Conservation (phyloP, 202 grass and related monocot genomes). For the Elaeis oleifera region DNA sequence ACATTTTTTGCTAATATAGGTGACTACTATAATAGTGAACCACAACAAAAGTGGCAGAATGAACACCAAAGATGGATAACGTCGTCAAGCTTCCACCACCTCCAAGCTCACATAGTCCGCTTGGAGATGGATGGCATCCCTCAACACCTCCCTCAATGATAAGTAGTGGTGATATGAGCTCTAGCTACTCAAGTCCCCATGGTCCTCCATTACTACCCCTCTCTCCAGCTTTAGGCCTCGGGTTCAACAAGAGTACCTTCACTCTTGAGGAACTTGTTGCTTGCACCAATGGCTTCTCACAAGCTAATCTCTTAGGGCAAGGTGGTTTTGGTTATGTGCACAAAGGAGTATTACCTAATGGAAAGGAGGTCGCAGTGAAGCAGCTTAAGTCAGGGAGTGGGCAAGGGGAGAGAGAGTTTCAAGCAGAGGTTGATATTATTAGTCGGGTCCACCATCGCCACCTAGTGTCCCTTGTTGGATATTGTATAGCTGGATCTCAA, state of each 20-base stretch:
- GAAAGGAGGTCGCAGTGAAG: slow-evolving; percentile 73
- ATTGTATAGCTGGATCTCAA: slow-evolving; percentile 49
- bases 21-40: slow-evolving; percentile 25
- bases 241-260: slow-evolving; percentile 53
- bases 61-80: not conserved
- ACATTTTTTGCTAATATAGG: too few species aligned
- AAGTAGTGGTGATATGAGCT: slow-evolving; percentile 23
- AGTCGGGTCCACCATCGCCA: slow-evolving; percentile 90
- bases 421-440: slow-evolving; percentile 90
- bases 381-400: slow-evolving; percentile 70
- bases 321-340: slow-evolving; percentile 90
- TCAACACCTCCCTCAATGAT: not conserved
- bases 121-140: slow-evolving; percentile 2
- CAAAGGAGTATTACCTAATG: slow-evolving; percentile 53
- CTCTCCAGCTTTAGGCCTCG: slow-evolving; percentile 23
- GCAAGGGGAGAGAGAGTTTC: slow-evolving; percentile 92
- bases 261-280: slow-evolving; percentile 57
- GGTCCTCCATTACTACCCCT: slow-evolving; percentile 25
- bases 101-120: not conserved
- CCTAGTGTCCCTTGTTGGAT: slow-evolving; percentile 79
- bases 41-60: slow-evolving; percentile 34
- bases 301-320: slow-evolving; percentile 57
- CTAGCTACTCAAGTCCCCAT: slow-evolving; percentile 26
- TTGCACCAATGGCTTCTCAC: slow-evolving; percentile 46
- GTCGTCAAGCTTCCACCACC: slow-evolving; percentile 11